Evolutionary conservation across 805 yeast species (phyloP).

Genomic region (Kodamaea fukazawae): DNA sequence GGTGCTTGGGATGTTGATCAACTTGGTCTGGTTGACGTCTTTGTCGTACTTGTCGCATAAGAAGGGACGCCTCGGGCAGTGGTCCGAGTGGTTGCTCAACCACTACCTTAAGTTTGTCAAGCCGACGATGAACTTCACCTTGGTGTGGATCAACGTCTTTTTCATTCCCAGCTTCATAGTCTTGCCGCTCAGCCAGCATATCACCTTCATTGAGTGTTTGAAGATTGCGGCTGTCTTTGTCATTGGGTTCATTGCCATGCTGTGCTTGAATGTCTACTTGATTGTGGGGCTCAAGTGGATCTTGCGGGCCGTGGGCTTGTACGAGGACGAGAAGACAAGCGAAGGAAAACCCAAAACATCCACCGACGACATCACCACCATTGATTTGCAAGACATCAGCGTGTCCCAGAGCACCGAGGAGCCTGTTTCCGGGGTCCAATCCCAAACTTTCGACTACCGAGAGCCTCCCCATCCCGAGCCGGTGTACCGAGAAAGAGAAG

Average conservation of each 20-base stretch:
- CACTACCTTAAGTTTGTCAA: constrained; percentile 42
- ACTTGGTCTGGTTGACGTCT: constrained; percentile 45
- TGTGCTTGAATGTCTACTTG: constrained; percentile 43
- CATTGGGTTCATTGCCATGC: constrained; percentile 53
- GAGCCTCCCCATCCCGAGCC: no score
- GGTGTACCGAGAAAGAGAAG: no score
- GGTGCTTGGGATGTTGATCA: constrained; percentile 65
- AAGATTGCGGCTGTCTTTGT: constrained; percentile 73
- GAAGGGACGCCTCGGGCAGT: not conserved
- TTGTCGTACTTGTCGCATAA: constrained; percentile 24
- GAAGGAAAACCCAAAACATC: constrained; percentile 18
- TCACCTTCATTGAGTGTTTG: constrained; percentile 64
- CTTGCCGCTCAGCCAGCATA: constrained; percentile 64
- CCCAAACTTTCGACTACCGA: no score
- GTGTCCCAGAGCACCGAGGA: not conserved
- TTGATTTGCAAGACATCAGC: constrained; percentile 20
- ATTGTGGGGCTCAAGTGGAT: constrained; percentile 9
- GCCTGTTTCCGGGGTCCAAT: not conserved
- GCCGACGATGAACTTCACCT: constrained; percentile 64
- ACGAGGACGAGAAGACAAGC: constrained; percentile 9
- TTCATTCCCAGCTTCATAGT: constrained; percentile 77
- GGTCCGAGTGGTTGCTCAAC: constrained; percentile 20
- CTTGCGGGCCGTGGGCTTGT: constrained; percentile 8
- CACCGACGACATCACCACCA: constrained; percentile 38
- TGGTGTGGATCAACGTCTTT: constrained; percentile 75